These are phyloP conservation scores for Chloranthus sessilifolius DNA, from an alignment of 164 flowering plant genomes.

Conservation along the genomic window DNA sequence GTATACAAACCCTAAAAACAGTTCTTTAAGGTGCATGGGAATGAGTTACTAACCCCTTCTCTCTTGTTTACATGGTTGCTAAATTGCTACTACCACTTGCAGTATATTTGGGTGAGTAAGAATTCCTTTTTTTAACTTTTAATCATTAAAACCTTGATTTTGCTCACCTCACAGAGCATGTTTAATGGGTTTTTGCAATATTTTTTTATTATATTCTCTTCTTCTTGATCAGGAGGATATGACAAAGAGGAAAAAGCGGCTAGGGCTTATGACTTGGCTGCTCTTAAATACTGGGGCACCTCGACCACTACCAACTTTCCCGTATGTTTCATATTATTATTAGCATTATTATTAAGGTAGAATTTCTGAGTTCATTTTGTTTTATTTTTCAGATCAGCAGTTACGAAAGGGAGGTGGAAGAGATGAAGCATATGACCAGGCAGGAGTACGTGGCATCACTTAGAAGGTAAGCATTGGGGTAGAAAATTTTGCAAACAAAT, in stretches of 20 bases:
- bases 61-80: neutral
- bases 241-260: conserved; percentile 98
- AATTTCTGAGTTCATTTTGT: conserved; percentile 1
- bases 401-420: conserved; percentile 83
- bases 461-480: conserved; percentile 71
- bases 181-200: too few relatives aligned
- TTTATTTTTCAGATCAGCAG: conserved; percentile 52
- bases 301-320: conserved; percentile 94
- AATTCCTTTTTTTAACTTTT: neutral
- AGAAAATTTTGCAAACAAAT: too few relatives aligned
- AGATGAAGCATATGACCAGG: conserved; percentile 93
- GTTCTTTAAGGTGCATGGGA: neutral
- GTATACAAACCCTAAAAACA: neutral
- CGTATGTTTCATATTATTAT: conserved; percentile 25
- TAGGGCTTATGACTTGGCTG: conserved; percentile 89
- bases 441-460: conserved; percentile 96
- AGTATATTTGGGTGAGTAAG: conserved; percentile 76
- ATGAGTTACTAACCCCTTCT: conserved; percentile 5
- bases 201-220: neutral
- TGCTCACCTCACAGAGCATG: neutral
- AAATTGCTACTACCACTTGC: conserved; percentile 8
- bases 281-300: conserved; percentile 95
- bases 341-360: neutral
- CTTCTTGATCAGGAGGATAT: conserved; percentile 60
- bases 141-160: too few relatives aligned